These are phyloP conservation scores for Trametes punicea DNA, from an alignment of 768 basidiomycete genomes.

Conservation along the genomic window DNA sequence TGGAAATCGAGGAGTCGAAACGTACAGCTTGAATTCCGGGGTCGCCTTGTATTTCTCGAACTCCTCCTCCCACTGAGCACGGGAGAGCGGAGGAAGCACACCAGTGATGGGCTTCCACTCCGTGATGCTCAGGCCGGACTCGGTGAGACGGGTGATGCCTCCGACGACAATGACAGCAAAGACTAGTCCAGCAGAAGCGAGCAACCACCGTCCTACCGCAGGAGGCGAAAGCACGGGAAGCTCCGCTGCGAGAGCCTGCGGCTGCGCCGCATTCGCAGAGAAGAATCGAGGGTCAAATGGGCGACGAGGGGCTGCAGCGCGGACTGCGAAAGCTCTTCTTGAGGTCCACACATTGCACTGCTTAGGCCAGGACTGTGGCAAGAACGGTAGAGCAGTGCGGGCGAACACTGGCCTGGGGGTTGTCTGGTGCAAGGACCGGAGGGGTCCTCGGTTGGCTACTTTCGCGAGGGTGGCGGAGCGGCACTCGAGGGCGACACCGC, in stretches of 20 bases:
- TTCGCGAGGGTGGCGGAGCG: constrained; percentile 12
- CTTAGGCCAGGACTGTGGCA: neutral
- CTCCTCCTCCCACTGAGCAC: constrained; percentile 78
- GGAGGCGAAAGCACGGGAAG: constrained; percentile 63
- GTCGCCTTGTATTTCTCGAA: constrained; percentile 93
- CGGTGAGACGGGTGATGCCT: constrained; percentile 93
- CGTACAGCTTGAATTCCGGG: constrained; percentile 91
- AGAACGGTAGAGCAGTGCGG: neutral
- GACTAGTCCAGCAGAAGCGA: constrained; percentile 79
- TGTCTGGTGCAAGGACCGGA: constrained; percentile 7
- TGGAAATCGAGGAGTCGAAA: constrained; percentile 29
- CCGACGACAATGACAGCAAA: constrained; percentile 94
- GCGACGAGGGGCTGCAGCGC: constrained; percentile 9
- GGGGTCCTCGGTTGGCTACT: constrained; percentile 3
- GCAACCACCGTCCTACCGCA: constrained; percentile 79
- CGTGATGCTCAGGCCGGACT: constrained; percentile 95
- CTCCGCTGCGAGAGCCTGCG: constrained; percentile 19
- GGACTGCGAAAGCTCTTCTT: constrained; percentile 9
- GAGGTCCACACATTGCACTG: neutral
- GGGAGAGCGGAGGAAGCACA: constrained; percentile 74
- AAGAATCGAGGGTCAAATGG: constrained; percentile 37
- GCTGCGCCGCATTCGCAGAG: constrained; percentile 33
- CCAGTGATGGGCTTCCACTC: constrained; percentile 97
- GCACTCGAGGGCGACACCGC: constrained; percentile 15
- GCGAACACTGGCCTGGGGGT: neutral